Evolutionary conservation across 106 monocot genomes (phyloP), one percentile per base, ranked within the genome.

Genomic region (Dioscorea alata): DNA sequence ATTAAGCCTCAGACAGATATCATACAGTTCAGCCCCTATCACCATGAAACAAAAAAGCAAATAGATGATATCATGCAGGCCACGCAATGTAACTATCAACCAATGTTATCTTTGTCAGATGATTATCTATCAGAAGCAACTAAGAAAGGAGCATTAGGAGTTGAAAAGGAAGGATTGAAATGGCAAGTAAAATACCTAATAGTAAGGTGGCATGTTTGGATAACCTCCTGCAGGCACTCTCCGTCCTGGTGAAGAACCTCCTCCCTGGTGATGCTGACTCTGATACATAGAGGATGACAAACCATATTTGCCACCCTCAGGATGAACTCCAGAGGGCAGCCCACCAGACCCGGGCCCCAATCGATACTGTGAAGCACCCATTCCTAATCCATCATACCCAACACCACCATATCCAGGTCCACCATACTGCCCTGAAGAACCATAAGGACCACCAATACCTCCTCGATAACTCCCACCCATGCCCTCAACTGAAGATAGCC

Each of bases 201-300:
- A 88, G 52, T 82, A 79, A 24, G 84, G 84, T 1, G 78, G 81
- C 72, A 84, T 33, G 24, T 75, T 84, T 8, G 78, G 81, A 53
- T 82, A 85, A 64, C 84, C 71, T 51, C 64, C 63, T 23, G 66
- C 8, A 33, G 78, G 79, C 33, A 79, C 61, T 63, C 88, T 70
- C 19, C 60, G 53, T 33, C 50, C 67, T 23, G 84, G 78, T 18
- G 84, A 79, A 13, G 83, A 84, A 18, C 76, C 84, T 23, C 68
- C 5, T 15, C 60, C 60, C 19, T 49, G 67, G 60, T 75, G 59
- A 33, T 77, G 71, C 58, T 70, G 80, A 33, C 64, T 67, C 64
- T 75, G 84, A 50, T 50, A 79, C 20, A 73, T 78, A 31, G 76
- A 56, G 4, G 73, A 70, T 57, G 78, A 64, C 64, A 78, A 48